Evolutionary conservation across 805 yeast genomes (phyloP), one percentile per base, ranked within the genome.

Genomic region (Cyberlindnera bimundalis): DNA sequence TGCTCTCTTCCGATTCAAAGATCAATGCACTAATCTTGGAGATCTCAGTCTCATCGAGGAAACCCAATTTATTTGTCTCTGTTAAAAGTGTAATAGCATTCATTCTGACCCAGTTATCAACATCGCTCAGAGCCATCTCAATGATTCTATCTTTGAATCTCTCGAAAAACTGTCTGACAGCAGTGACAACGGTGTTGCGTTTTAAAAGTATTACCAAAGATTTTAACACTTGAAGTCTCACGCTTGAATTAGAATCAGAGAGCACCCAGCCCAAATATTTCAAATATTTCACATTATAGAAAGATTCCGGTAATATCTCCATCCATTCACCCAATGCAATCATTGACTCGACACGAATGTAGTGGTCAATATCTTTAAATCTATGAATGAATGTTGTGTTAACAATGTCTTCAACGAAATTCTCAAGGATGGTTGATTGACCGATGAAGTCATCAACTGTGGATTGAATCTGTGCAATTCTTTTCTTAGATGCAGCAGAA

Each of bases 191-290:
- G 18, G 62, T 58, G 18, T 65, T 62, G 20, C 63, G 66, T 37
- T 62, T 66, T 55, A 76, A 76, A 17, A 79, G 61, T 51, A 66
- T 78, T 11, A 67, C 58, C 32, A 89, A 62, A 4, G 73, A 70
- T 49, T 70, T 76, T 19, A 84, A 56, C 2, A 79, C 89, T 50
- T 84, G 88, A 8, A 69, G 57, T 50, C 95, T 71, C 1, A 86
- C 95, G 3, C 57, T 47, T 10, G 73, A 60, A 13, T 75, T 71
- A 2, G 77, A 67, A 55, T 89, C 96, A n/a, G 90, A 79, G 30
- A 90, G 64, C 25, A 86, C 67, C 95, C 95, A 84, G 5, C 96
- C 96, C 54, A 84, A 72, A 59, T 84, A 86, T 47, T 89, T 74
- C 47, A 88, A 68, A 53, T 79, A 86, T 1, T 80, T 67, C 11